phyloP scores from a whole-genome alignment of 176 grass and related monocot species.

The Ampelocalamus luodianensis region DNA sequence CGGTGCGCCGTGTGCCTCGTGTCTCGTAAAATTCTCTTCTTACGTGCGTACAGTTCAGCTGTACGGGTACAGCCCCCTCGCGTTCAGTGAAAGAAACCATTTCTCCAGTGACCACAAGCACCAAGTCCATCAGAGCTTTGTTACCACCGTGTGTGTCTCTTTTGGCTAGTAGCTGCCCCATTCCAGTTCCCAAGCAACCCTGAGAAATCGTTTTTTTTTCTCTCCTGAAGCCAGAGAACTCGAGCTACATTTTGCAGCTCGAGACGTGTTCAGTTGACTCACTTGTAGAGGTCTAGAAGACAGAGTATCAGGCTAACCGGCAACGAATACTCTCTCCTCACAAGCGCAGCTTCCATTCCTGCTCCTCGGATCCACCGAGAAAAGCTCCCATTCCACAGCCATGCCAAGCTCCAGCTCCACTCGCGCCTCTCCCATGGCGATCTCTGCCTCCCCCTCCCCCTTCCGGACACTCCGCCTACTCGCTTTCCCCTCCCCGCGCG shows the following conservation, averaged over 20 bases:
- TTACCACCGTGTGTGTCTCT: background rate
- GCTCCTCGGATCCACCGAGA: background rate
- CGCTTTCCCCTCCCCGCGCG: background rate
- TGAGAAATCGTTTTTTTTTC: background rate
- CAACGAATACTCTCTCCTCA: background rate
- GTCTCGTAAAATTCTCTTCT: background rate
- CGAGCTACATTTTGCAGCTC: background rate
- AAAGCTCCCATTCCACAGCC: background rate
- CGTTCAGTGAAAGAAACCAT: background rate
- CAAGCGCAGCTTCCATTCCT: background rate
- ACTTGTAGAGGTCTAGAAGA: background rate
- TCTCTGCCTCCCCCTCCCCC: background rate
- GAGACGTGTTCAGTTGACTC: background rate
- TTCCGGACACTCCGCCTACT: background rate
- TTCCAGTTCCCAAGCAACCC: background rate
- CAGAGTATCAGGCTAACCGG: background rate
- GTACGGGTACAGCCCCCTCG: no score
- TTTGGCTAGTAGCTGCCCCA: background rate
- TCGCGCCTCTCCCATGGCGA: background rate
- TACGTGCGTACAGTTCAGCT: no score
- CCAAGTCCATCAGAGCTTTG: background rate
- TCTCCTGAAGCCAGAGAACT: background rate
- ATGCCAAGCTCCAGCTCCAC: conserved; percentile 42
- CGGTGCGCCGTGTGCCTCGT: background rate
- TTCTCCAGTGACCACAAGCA: background rate